Evolutionary conservation across 2,329 filamentous ascomycete species (phyloP), one percentile per base, ranked within the genome.

Genomic region (Apiospora aurea): DNA sequence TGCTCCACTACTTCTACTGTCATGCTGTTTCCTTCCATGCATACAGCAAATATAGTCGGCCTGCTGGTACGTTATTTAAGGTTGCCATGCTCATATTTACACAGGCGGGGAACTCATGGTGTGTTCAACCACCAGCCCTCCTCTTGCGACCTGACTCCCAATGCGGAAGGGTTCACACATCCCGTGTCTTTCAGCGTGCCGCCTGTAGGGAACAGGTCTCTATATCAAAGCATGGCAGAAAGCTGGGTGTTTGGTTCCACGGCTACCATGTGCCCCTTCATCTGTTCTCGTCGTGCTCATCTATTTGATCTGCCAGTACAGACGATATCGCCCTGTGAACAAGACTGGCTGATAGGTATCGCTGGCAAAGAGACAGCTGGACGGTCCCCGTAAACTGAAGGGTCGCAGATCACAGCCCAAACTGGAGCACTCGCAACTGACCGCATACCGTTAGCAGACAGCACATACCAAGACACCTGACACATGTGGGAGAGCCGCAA

Each of bases 401-500:
- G 57, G 10, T 34, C 57, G 57, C 57, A 64, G 57, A 64, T 64
- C 57, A 38, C 10, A 64, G 18, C 57, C 57, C 57, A 38, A 64
- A 64, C 57, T 41, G 57, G 34, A 16, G 34, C 26, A 64, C 57
- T 14, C 41, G 21, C 34, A 6, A 64, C 57, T 64, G 57, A 64
- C 34, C 57, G 34, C 57, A 64, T 64, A 41, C 57, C 10, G 57
- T 64, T 41, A 24, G 34, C 11, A 64, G 57, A 64, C 57, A 64
- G 57, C 18, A 64, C 57, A 64, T 21, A 64, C 34, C 29, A 41
- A 64, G 34, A 64, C 34, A 64, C 34, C 29, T 64, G 57, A 61
- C 53, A 61, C 34, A 64, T 64, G 57, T 64, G 34, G 57, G 34
- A 64, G 57, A 64, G 57, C 57, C 57, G 57, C 57, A 64, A 64